Base-by-base conservation (phyloP, 2,329 filamentous ascomycete genomes). In the Capronia coronata region DNA sequence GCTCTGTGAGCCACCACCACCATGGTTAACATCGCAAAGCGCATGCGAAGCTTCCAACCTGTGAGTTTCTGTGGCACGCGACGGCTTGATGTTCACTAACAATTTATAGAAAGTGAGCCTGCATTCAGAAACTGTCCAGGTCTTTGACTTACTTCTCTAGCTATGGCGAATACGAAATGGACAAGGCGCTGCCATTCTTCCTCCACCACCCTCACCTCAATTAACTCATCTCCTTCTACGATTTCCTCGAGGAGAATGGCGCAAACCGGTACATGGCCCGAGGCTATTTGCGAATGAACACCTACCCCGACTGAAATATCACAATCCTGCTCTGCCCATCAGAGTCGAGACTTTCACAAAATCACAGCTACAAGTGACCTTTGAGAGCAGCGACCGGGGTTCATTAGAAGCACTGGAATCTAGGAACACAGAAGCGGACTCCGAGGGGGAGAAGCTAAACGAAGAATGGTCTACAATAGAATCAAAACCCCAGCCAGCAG, bases 281-380 rank as follows among this genome's bases (percentile, higher is more conserved):
- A 94, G 90, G 63, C 87, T 87, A 72, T 96, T 98, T 77, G 95
- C 88, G 87, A 81, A 79, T 57, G 75, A 83, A 53, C 84, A 82
- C 65, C 82, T 97, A 41, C 87, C 87, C 18, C 81, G 87, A 49
- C 75, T 98, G 59, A 96, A 98, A 76, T 98, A 83, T 73, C 85
- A 94, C 76, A 98, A 98, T 67, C 93, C 93, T 0, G 72, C 81
- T 10, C 68, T 96, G 39, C 80, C 84, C 37, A 94, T 97, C 78
- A 82, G 86, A 51, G 80, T 61, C 95, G 61, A 83, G 84, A 67
- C 84, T 86, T 51, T 64, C 18, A 64, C 61, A 2, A 66, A 65
- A 37, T 63, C 69, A 23, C 62, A 63, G 30, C 59, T 72, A 58
- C 68, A 68, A 46, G 64, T 71, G 54, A 71, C 71, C 54, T 73